Conservation (phyloP, 176 grass and related monocot species). For the Oryza punctata region DNA sequence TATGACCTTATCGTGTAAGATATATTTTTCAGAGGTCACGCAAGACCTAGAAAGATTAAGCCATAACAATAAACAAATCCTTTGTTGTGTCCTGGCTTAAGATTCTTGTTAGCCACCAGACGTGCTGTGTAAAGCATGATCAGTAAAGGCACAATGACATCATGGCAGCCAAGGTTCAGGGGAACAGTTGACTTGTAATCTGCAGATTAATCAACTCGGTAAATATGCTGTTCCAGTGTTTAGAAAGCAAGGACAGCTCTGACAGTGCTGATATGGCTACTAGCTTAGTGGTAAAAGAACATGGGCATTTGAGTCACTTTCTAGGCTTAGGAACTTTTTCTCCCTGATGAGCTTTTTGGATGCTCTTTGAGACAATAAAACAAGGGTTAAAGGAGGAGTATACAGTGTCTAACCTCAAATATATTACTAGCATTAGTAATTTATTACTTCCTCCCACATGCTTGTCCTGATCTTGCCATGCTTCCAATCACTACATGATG, state of each 20-base stretch:
- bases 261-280: slow-evolving; percentile 41
- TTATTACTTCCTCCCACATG: background rate
- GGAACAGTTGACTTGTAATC: slow-evolving; percentile 50
- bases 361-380: slow-evolving; percentile 54
- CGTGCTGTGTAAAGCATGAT: slow-evolving; percentile 30
- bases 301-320: slow-evolving; percentile 50
- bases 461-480: slow-evolving; percentile 24
- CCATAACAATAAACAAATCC: slow-evolving; percentile 24
- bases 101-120: slow-evolving; percentile 14
- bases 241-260: slow-evolving; percentile 50
- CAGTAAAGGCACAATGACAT: slow-evolving; percentile 50
- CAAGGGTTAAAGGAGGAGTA: slow-evolving; percentile 31
- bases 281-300: slow-evolving; percentile 29
- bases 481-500: slow-evolving; percentile 20
- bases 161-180: slow-evolving; percentile 37
- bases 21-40: background rate
- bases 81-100: slow-evolving; percentile 7
- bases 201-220: slow-evolving; percentile 33
- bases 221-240: slow-evolving; percentile 43
- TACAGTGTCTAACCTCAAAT: slow-evolving; percentile 11
- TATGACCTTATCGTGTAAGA: background rate
- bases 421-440: background rate
- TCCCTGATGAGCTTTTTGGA: slow-evolving; percentile 30
- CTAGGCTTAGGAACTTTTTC: slow-evolving; percentile 12
- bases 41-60: slow-evolving; percentile 6